Evolutionary conservation across 2,329 filamentous ascomycete genomes (phyloP).

Genomic region (Zymoseptoria passerinii): DNA sequence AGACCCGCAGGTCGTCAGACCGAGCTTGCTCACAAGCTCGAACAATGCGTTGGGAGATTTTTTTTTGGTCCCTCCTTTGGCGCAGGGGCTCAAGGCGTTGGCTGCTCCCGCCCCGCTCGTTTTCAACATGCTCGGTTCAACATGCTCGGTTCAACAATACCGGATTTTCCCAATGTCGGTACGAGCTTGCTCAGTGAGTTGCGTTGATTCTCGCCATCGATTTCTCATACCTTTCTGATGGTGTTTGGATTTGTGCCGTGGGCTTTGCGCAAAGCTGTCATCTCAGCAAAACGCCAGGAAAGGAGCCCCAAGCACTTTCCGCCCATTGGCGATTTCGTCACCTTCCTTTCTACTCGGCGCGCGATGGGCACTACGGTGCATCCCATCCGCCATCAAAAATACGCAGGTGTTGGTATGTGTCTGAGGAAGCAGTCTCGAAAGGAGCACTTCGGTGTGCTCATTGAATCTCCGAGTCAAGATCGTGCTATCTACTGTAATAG

Average conservation of each 20-base stretch:
- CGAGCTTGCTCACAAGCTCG: too few species aligned
- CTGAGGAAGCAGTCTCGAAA: too few species aligned
- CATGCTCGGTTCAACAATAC: not conserved
- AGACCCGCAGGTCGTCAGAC: too few species aligned
- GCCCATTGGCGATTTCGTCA: too few species aligned
- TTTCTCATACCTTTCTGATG: not conserved
- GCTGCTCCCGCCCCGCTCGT: not conserved
- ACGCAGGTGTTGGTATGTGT: too few species aligned
- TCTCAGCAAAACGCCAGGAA: not conserved
- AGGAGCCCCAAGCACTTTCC: not conserved
- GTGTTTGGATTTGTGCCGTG: not conserved
- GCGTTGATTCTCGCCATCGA: not conserved
- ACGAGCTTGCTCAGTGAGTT: not conserved
- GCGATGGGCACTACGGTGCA: not conserved
- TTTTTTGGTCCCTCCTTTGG: not conserved
- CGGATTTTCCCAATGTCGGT: not conserved
- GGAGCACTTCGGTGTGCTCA: too few species aligned
- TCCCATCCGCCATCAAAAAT: not conserved
- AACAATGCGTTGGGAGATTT: too few species aligned
- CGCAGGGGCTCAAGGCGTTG: not conserved
- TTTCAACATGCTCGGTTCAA: not conserved
- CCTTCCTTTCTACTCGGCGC: not conserved
- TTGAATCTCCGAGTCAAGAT: too few species aligned
- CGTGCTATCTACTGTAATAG: too few species aligned
- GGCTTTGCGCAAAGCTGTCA: not conserved